Base-by-base conservation (phyloP, 179 eudicot genomes). In the Kewa caespitosa region DNA sequence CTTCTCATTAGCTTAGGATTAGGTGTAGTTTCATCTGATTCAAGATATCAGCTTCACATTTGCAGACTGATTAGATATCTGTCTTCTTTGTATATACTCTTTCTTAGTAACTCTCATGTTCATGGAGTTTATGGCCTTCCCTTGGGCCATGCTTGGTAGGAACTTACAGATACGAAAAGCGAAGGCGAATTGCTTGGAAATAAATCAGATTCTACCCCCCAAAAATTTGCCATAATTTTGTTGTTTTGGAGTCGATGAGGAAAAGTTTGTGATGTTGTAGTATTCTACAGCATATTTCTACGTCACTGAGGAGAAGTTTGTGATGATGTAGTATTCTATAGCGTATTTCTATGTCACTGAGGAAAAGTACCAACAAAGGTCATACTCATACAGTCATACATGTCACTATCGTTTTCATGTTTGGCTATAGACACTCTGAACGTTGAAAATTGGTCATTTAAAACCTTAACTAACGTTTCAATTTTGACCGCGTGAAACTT, bases 61-160 rank as follows among this genome's bases (percentile, higher is more conserved):
- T 65, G 38, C 27, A 46, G 70, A 61, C 62, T 60, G 9, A 15
- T 46, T 37, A 41, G 69, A 14, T 38, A 59, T 42, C 38, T 67
- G 37, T 37, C 74, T 43, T 79, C 77, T 27, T 52, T 80, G 82
- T 80, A 63, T 38, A 80, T 80, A 67, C 59, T 61, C 22, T 59
- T 38, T 67, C 28, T 52, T 66, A 64, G 37, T 75, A n/a, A n/a
- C n/a, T n/a, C n/a, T n/a, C n/a, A n/a, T n/a, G n/a, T n/a, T n/a
- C n/a, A n/a, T 48, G 68, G 68, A 54, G 48, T 61, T 75, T 25
- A 54, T 54, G n/a, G 54, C 48, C 46, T 75, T 23, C 77, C 38
- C 57, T 46, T 12, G 12, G 8, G 6, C 66, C 0, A n/a, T 37
- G 65, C 23, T 38, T 11, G 52, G 71, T 67, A n/a, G 37, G 63